Percentiles rank a stretch among this genome's conserved stretches.
Conservation (phyloP, 2,329 filamentous ascomycete genomes). For the Penicillium polonicum region DNA sequence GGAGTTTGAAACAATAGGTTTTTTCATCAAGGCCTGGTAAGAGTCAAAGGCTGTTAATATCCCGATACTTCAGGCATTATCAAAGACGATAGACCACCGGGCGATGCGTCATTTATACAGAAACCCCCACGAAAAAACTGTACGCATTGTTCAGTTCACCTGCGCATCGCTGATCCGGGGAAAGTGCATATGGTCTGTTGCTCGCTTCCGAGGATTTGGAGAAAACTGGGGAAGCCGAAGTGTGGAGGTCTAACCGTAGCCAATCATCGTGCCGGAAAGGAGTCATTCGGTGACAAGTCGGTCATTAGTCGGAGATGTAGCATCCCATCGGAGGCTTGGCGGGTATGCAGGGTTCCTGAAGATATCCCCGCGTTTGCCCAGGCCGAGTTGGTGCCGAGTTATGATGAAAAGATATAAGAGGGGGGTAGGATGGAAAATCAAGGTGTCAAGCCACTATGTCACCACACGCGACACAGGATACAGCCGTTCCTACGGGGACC, state of each 20-base stretch:
- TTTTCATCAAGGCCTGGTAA: not conserved
- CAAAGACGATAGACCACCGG: not conserved
- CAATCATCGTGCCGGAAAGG: conserved; percentile 3
- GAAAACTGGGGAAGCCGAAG: conserved; percentile 13
- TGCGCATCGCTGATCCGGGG: conserved; percentile 10
- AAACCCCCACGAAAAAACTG: not conserved
- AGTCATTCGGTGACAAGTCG: conserved; percentile 13
- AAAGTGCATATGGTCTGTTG: conserved; percentile 2
- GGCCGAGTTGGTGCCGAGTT: conserved; percentile 8
- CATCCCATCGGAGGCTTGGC: conserved; percentile 4
- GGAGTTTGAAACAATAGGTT: not conserved
- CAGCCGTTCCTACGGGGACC: conserved; percentile 18
- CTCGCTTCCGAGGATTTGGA: conserved; percentile 2
- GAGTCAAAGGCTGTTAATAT: not conserved
- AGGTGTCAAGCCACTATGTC: conserved; percentile 15
- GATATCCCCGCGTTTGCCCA: not conserved
- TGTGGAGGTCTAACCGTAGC: conserved; percentile 2
- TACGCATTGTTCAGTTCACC: not conserved
- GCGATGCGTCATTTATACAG: conserved; percentile 8
- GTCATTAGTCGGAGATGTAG: conserved; percentile 7
- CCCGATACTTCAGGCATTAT: not conserved
- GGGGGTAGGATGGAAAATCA: not conserved
- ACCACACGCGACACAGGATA: conserved; percentile 11
- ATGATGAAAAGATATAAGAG: conserved; percentile 3
- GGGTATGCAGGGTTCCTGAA: not conserved